These are phyloP conservation scores for Fusarium pseudoanthophilum DNA, from an alignment of 2,329 filamentous ascomycete genomes.

Conservation along the genomic window DNA sequence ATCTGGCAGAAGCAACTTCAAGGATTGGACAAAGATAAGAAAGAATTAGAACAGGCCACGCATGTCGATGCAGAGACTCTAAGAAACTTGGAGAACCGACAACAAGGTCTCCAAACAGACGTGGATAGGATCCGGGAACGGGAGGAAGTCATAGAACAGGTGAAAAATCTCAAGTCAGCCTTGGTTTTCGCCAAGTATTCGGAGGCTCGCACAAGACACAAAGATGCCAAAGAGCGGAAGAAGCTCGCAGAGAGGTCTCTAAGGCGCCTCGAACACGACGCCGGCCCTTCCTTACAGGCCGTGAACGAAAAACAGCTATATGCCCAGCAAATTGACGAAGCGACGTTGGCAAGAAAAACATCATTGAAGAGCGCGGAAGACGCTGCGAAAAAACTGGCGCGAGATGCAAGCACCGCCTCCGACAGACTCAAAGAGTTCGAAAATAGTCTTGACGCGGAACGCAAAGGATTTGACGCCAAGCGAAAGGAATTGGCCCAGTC, in stretches of 20 bases:
- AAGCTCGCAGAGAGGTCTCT: conserved; percentile 67
- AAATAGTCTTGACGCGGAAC: conserved; percentile 61
- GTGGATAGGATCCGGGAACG: conserved; percentile 86
- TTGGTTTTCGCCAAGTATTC: conserved; percentile 74
- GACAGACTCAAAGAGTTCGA: conserved; percentile 58
- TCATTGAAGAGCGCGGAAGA: conserved; percentile 65
- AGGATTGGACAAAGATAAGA: conserved; percentile 73
- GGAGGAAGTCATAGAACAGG: conserved; percentile 71
- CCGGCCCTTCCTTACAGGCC: conserved; percentile 74
- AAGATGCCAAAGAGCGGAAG: conserved; percentile 65
- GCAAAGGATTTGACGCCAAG: conserved; percentile 59
- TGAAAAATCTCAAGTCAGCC: conserved; percentile 72
- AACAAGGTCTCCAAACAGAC: conserved; percentile 79
- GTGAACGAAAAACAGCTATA: conserved; percentile 79
- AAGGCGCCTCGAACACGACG: conserved; percentile 65
- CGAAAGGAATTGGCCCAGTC: conserved; percentile 62
- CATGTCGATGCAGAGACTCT: conserved; percentile 71
- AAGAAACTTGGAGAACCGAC: conserved; percentile 75
- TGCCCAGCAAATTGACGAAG: conserved; percentile 63
- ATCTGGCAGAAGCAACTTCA: conserved; percentile 82
- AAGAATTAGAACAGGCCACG: conserved; percentile 67
- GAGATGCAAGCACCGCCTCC: conserved; percentile 49
- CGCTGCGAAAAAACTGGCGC: conserved; percentile 57
- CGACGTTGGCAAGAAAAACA: conserved; percentile 64
- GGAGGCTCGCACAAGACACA: conserved; percentile 60